phyloP scores from a whole-genome alignment of 169 alveolate genomes.

The Plasmodium berghei region DNA sequence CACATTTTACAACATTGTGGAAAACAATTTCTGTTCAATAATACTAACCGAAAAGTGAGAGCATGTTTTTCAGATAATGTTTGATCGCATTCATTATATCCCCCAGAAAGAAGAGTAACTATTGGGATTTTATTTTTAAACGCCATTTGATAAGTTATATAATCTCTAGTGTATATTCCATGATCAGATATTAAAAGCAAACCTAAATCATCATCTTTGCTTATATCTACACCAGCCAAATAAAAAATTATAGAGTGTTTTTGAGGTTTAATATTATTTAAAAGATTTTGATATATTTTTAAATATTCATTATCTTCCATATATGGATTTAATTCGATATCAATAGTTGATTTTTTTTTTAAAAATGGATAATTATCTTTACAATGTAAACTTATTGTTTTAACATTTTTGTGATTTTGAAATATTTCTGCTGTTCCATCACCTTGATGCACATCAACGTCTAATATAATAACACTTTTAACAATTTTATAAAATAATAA shows the following conservation, averaged over 20 bases:
- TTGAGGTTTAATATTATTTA: slow-evolving; percentile 11
- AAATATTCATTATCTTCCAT: slow-evolving; percentile 31
- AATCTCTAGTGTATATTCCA: slow-evolving; percentile 71
- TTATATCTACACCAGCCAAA: slow-evolving; percentile 78
- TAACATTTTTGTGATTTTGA: slow-evolving; percentile 29
- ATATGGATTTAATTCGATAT: slow-evolving; percentile 27
- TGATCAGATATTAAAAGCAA: slow-evolving; percentile 54
- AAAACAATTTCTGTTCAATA: background rate
- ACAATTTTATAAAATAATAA: slow-evolving; percentile 60
- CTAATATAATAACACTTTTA: slow-evolving; percentile 62
- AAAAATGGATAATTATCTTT: slow-evolving; percentile 69
- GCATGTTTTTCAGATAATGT: slow-evolving; percentile 24
- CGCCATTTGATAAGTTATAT: slow-evolving; percentile 44
- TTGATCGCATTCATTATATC: slow-evolving; percentile 33
- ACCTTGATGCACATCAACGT: slow-evolving; percentile 79
- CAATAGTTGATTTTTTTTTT: slow-evolving; percentile 58
- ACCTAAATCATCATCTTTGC: slow-evolving; percentile 74
- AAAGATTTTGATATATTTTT: slow-evolving; percentile 16
- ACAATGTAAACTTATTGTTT: slow-evolving; percentile 77
- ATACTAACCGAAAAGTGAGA: slow-evolving; percentile 30
- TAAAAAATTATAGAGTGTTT: slow-evolving; percentile 66
- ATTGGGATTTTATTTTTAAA: slow-evolving; percentile 16
- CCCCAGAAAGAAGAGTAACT: slow-evolving; percentile 55
- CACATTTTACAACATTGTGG: background rate
- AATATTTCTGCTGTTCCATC: slow-evolving; percentile 81